Conservation (phyloP, 2,329 filamentous ascomycete species). For the Didymella lethalis region DNA sequence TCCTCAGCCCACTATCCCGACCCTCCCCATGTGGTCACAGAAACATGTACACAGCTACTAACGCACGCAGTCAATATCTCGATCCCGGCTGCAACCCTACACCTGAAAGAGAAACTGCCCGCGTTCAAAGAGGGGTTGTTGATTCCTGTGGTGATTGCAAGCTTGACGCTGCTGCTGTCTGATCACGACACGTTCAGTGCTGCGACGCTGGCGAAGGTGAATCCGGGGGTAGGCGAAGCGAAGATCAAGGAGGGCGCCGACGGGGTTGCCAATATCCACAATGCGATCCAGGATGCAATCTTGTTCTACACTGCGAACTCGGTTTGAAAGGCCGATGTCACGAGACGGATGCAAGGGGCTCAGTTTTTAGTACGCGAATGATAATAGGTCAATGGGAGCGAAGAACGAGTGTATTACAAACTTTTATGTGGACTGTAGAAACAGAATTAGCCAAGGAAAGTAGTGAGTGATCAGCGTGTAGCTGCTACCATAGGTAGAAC, state of each 20-base stretch:
- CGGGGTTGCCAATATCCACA: slow-evolving; percentile 29
- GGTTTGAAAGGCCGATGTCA: neutral
- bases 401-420: slow-evolving; percentile 8
- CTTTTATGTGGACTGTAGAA: neutral
- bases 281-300: slow-evolving; percentile 27
- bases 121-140: slow-evolving; percentile 25
- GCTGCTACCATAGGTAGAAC: slow-evolving; percentile 20
- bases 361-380: neutral
- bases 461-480: slow-evolving; percentile 9
- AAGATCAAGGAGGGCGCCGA: slow-evolving; percentile 23
- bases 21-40: too few species aligned
- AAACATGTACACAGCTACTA: neutral
- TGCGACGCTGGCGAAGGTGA: slow-evolving; percentile 20
- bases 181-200: slow-evolving; percentile 34
- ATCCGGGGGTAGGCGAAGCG: slow-evolving; percentile 13
- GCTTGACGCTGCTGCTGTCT: slow-evolving; percentile 23
- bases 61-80: slow-evolving; percentile 18
- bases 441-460: neutral
- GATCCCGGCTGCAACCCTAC: slow-evolving; percentile 23
- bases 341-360: neutral
- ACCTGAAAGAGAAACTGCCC: slow-evolving; percentile 22
- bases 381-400: neutral
- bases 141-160: slow-evolving; percentile 22
- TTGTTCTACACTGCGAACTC: slow-evolving; percentile 20
- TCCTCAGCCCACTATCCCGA: too few species aligned